Evolutionary conservation across 768 basidiomycete species (phyloP).

Genomic region (Suillus sp.): DNA sequence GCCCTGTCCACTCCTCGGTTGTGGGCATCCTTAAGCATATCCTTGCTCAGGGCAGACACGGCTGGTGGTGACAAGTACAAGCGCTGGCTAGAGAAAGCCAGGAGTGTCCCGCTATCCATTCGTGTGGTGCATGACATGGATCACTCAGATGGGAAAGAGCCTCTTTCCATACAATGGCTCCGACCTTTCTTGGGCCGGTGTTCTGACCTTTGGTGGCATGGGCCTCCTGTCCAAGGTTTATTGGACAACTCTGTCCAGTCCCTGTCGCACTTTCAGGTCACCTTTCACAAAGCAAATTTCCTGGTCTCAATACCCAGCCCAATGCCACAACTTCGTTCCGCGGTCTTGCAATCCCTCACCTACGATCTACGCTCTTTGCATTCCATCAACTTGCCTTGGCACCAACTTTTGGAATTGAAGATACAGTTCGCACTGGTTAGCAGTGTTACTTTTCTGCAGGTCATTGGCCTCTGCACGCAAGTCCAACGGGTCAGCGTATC

Average conservation of each 20-base stretch:
- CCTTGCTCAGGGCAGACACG: constrained; percentile 18
- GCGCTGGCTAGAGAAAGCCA: constrained; percentile 32
- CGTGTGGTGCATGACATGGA: constrained; percentile 31
- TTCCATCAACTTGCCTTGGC: constrained; percentile 30
- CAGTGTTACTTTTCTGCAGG: constrained; percentile 24
- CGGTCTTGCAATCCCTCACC: constrained; percentile 23
- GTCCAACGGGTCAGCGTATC: constrained; percentile 25
- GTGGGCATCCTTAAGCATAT: constrained; percentile 33
- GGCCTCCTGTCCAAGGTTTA: constrained; percentile 25
- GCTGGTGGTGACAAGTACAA: constrained; percentile 24
- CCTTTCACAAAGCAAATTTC: constrained; percentile 18
- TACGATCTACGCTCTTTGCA: constrained; percentile 28
- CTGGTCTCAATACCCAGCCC: constrained; percentile 22
- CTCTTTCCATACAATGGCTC: constrained; percentile 24
- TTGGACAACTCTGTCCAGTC: constrained; percentile 13
- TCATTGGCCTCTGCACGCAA: constrained; percentile 24
- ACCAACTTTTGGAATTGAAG: constrained; percentile 25
- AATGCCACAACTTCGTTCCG: constrained; percentile 22
- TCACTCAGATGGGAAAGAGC: constrained; percentile 13
- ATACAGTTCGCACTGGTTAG: constrained; percentile 32
- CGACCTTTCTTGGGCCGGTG: constrained; percentile 25
- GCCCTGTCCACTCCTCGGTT: constrained; percentile 34
- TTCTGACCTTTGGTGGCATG: constrained; percentile 36
- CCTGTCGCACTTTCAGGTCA: constrained; percentile 27
- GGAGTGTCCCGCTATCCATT: constrained; percentile 26